phyloP scores from a whole-genome alignment of 2,329 filamentous ascomycete species.

The Xylariaceae sp. region DNA sequence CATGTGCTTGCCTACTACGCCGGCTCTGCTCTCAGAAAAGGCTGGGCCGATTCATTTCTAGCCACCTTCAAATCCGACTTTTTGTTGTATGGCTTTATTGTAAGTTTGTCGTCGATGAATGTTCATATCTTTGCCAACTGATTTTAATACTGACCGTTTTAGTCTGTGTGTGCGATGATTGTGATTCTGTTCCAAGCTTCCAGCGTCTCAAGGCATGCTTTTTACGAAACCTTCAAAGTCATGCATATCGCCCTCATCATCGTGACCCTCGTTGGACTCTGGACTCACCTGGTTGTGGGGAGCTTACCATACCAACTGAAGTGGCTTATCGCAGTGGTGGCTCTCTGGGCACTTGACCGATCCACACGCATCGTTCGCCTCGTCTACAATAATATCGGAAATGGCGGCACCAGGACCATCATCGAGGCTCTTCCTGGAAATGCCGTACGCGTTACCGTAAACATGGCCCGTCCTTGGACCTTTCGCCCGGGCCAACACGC shows the following conservation, averaged over 20 bases:
- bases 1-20: constrained; percentile 59
- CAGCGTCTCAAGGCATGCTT: constrained; percentile 67
- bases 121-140: background rate
- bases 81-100: constrained; percentile 59
- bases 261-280: constrained; percentile 56
- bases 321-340: constrained; percentile 56
- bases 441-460: constrained; percentile 66
- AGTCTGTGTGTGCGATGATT: constrained; percentile 56
- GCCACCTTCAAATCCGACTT: constrained; percentile 37
- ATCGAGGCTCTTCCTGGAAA: constrained; percentile 73
- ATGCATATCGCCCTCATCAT: constrained; percentile 62
- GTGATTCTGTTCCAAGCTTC: constrained; percentile 62
- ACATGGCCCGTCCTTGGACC: constrained; percentile 69
- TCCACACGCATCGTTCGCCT: constrained; percentile 53
- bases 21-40: constrained; percentile 35
- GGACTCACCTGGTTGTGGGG: constrained; percentile 58
- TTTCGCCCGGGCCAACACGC: constrained; percentile 72
- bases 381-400: constrained; percentile 60
- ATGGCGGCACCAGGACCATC: constrained; percentile 60
- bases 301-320: constrained; percentile 46
- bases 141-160: constrained; percentile 8
- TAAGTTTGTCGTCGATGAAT: constrained; percentile 35
- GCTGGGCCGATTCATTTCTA: constrained; percentile 44
- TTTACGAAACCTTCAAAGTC: constrained; percentile 72
- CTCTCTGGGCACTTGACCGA: constrained; percentile 64